These are phyloP conservation scores for Fusarium sororula DNA, from an alignment of 2,329 filamentous ascomycete genomes.

Conservation along the genomic window DNA sequence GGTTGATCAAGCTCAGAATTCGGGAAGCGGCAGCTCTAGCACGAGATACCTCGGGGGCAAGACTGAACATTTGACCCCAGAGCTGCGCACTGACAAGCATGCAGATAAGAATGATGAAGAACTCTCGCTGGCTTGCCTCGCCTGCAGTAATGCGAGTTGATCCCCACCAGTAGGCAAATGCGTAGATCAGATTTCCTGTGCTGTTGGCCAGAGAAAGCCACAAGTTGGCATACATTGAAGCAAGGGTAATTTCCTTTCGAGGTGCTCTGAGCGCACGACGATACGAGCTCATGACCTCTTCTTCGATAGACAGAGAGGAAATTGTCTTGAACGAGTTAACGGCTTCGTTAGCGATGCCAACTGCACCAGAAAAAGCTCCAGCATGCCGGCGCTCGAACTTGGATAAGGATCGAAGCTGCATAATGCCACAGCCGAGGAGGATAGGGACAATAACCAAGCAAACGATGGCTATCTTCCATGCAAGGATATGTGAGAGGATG, in stretches of 20 bases:
- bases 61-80: conserved; percentile 78
- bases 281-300: conserved; percentile 63
- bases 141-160: conserved; percentile 74
- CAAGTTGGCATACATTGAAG: conserved; percentile 62
- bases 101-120: conserved; percentile 77
- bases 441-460: conserved; percentile 75
- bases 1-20: conserved; percentile 61
- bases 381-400: conserved; percentile 71
- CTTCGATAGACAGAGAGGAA: conserved; percentile 62
- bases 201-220: conserved; percentile 70
- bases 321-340: conserved; percentile 73
- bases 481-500: conserved; percentile 74
- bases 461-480: conserved; percentile 80
- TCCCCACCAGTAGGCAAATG: conserved; percentile 84
- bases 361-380: conserved; percentile 70
- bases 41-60: conserved; percentile 78
- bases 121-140: conserved; percentile 71
- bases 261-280: conserved; percentile 59
- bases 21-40: conserved; percentile 69
- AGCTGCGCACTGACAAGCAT: conserved; percentile 78
- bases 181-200: conserved; percentile 74
- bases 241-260: conserved; percentile 63
- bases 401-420: conserved; percentile 71
- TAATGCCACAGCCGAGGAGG: conserved; percentile 73
- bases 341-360: conserved; percentile 72